Percentiles rank a stretch among this genome's conserved stretches.
phyloP scores from a whole-genome alignment of 805 yeast genomes.

The Yamadazyma scolyti region DNA sequence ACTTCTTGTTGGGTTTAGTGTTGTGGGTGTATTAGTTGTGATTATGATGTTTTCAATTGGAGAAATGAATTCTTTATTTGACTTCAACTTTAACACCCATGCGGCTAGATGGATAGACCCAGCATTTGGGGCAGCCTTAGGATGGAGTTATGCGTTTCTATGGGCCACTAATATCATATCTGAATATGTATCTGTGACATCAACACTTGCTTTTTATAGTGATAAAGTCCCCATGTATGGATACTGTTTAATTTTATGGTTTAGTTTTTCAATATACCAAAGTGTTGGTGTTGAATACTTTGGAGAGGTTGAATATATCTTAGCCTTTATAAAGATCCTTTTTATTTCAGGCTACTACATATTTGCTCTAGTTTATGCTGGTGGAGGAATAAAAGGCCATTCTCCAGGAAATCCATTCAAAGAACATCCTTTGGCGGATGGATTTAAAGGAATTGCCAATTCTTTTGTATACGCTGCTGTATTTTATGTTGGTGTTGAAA shows the following conservation, averaged over 20 bases:
- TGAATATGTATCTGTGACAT: slow-evolving; percentile 45
- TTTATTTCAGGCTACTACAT: slow-evolving; percentile 18
- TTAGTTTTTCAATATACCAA: slow-evolving; percentile 32
- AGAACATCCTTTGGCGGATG: slow-evolving; percentile 27
- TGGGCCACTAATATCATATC: slow-evolving; percentile 33
- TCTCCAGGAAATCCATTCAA: slow-evolving; percentile 23
- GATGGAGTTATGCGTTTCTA: slow-evolving; percentile 42
- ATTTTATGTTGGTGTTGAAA: slow-evolving; percentile 30
- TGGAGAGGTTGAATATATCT: slow-evolving; percentile 26
- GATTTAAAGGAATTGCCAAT: slow-evolving; percentile 29
- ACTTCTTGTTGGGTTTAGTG: slow-evolving; percentile 44
- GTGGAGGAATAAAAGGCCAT: slow-evolving; percentile 22
- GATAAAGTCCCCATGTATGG: slow-evolving; percentile 38
- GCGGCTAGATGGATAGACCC: slow-evolving; percentile 39
- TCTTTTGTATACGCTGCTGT: slow-evolving; percentile 48
- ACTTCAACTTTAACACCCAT: slow-evolving; percentile 40
- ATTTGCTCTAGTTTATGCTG: slow-evolving; percentile 17
- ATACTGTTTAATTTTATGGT: slow-evolving; percentile 40
- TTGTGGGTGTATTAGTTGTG: slow-evolving; percentile 44
- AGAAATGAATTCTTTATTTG: slow-evolving; percentile 35
- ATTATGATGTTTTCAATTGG: slow-evolving; percentile 39
- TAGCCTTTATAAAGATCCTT: slow-evolving; percentile 21
- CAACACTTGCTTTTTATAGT: slow-evolving; percentile 43
- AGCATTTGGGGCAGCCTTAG: slow-evolving; percentile 34
- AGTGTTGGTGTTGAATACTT: slow-evolving; percentile 34